Conservation (phyloP, 345 rosid species). For the Populus pruinosa region DNA sequence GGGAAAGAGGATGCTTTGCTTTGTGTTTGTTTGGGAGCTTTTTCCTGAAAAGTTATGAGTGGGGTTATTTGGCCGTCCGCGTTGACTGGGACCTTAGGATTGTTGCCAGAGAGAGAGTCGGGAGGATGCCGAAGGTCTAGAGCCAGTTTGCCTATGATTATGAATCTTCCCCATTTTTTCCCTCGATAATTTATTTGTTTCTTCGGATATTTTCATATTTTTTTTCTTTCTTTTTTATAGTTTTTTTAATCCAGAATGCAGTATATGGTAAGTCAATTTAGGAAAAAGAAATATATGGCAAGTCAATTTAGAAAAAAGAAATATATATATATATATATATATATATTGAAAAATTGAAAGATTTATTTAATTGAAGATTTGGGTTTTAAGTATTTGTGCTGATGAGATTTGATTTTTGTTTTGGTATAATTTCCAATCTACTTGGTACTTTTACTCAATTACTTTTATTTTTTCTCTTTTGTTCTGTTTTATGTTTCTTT, state of each 20-base stretch:
- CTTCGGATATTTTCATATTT: background rate
- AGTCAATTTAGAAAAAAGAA: too few species aligned
- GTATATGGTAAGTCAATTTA: too few species aligned
- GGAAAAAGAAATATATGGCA: too few species aligned
- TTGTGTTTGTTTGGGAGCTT: constrained; percentile 32
- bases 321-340: too few species aligned
- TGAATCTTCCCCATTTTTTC: background rate
- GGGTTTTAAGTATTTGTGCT: background rate
- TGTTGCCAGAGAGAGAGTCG: background rate
- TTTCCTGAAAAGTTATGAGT: constrained; percentile 21
- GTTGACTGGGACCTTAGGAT: background rate
- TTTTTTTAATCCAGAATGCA: too few species aligned
- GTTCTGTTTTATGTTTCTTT: too few species aligned
- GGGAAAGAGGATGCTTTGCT: constrained; percentile 2
- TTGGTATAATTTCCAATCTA: too few species aligned
- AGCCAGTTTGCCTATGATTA: background rate
- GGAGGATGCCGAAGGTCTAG: background rate
- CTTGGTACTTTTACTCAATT: too few species aligned
- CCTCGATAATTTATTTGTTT: background rate
- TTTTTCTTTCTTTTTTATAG: too few species aligned
- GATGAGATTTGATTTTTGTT: too few species aligned
- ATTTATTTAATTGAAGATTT: background rate
- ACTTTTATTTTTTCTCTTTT: too few species aligned
- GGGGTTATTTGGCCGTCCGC: background rate
- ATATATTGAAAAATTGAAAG: background rate